phyloP scores from a whole-genome alignment of 1,284 basidiomycete genomes.

The Meira miltonrushii region DNA sequence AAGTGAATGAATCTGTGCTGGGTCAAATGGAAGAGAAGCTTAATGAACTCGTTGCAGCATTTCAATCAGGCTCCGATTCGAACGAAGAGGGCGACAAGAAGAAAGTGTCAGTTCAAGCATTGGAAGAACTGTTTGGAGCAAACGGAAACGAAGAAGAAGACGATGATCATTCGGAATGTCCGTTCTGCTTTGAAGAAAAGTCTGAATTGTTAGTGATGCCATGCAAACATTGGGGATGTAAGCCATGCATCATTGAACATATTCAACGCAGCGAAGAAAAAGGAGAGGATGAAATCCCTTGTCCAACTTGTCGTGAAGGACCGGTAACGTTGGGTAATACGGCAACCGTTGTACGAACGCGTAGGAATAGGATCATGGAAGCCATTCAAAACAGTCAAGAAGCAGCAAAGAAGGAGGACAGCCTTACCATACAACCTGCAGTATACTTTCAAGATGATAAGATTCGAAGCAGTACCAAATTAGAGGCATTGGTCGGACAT shows the following conservation, averaged over 20 bases:
- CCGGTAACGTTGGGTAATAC: conserved; percentile 20
- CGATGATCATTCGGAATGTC: conserved; percentile 28
- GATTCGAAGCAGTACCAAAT: conserved; percentile 79
- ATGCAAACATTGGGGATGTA: conserved; percentile 60
- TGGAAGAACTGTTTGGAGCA: conserved; percentile 28
- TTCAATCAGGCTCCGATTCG: conserved; percentile 7
- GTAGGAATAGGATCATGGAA: conserved; percentile 39
- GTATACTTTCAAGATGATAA: conserved; percentile 70
- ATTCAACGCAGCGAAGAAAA: conserved; percentile 64
- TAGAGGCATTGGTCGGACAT: conserved; percentile 60
- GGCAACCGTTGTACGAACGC: conserved; percentile 57
- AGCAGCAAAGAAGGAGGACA: conserved; percentile 29
- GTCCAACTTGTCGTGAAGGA: conserved; percentile 42
- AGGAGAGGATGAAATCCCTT: conserved; percentile 59
- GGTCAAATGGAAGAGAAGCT: conserved; percentile 18
- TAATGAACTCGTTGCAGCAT: conserved; percentile 19
- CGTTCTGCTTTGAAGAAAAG: conserved; percentile 51
- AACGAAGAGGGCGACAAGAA: background rate
- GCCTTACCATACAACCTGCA: conserved; percentile 52
- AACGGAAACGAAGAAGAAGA: conserved; percentile 15
- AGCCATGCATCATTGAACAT: conserved; percentile 71
- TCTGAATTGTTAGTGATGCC: conserved; percentile 47
- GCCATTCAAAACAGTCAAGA: conserved; percentile 51
- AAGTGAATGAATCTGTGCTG: conserved; percentile 10
- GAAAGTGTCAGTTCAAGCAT: conserved; percentile 7